Conservation (phyloP, 2,329 filamentous ascomycete species). For the Exophiala lecanii-corni region DNA sequence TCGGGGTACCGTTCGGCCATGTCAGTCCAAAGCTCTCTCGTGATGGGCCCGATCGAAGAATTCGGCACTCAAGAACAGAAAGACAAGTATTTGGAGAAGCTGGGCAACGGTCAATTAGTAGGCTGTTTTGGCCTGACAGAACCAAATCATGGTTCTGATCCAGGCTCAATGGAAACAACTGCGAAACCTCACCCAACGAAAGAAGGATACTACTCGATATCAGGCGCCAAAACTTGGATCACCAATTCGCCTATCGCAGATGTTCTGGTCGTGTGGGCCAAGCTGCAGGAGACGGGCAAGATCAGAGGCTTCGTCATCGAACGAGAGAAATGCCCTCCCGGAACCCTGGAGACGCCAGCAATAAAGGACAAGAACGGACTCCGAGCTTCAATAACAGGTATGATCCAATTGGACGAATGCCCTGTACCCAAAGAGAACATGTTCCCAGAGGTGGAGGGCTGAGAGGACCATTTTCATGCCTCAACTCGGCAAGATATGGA, state of each 20-base stretch:
- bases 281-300: conserved; percentile 84
- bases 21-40: conserved; percentile 89
- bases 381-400: conserved; percentile 88
- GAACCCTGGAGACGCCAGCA: conserved; percentile 83
- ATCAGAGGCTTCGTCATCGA: conserved; percentile 92
- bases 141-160: conserved; percentile 88
- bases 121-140: conserved; percentile 89
- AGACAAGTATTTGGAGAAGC: conserved; percentile 70
- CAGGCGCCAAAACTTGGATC: conserved; percentile 89
- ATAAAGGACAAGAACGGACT: conserved; percentile 96
- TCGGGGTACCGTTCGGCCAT: conserved; percentile 89
- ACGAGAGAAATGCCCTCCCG: conserved; percentile 74
- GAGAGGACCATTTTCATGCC: conserved; percentile 81
- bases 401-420: conserved; percentile 92
- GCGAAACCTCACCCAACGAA: conserved; percentile 82
- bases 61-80: conserved; percentile 85
- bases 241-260: conserved; percentile 90
- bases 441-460: conserved; percentile 85
- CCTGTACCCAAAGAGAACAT: conserved; percentile 88
- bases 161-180: conserved; percentile 81
- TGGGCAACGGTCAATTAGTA: conserved; percentile 77
- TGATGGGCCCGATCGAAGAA: conserved; percentile 87
- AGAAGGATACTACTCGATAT: conserved; percentile 73
- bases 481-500: conserved; percentile 89
- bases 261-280: conserved; percentile 85